Percentiles rank a stretch among this genome's conserved stretches.
Conservation (phyloP, 257 asterid species). For the Nicotiana otophora region DNA sequence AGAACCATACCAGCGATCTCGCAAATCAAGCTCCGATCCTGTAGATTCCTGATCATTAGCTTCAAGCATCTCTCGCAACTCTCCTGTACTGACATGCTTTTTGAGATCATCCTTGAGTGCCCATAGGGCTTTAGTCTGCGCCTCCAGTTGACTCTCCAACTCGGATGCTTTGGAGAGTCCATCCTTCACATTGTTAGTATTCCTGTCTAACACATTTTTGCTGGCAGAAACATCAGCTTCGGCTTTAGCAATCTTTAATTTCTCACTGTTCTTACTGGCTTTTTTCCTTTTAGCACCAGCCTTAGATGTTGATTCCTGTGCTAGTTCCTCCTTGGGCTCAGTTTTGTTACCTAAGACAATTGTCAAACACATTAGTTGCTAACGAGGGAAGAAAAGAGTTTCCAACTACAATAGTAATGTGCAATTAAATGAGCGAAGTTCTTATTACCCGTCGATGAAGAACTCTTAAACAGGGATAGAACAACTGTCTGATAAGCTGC, state of each 20-base stretch:
- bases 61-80: conserved; percentile 85
- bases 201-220: conserved; percentile 24
- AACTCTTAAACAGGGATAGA: conserved; percentile 43
- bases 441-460: conserved; percentile 42
- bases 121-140: conserved; percentile 67
- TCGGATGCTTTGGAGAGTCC: conserved; percentile 26
- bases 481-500: conserved; percentile 50
- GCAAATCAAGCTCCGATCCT: conserved; percentile 86
- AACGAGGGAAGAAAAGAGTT: not conserved
- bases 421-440: conserved; percentile 9
- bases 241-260: conserved; percentile 48
- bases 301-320: conserved; percentile 45
- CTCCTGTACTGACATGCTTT: conserved; percentile 67
- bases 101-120: conserved; percentile 86
- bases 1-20: conserved; percentile 65
- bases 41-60: conserved; percentile 69
- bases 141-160: conserved; percentile 61
- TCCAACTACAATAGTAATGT: conserved; percentile 1
- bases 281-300: conserved; percentile 65
- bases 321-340: conserved; percentile 30
- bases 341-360: conserved; percentile 36
- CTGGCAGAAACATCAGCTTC: conserved; percentile 31
- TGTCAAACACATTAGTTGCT: not conserved
- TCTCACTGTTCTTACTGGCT: conserved; percentile 35
- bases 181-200: conserved; percentile 19